Base-by-base conservation (phyloP, 2,329 filamentous ascomycete species). In the Mycogone perniciosa region DNA sequence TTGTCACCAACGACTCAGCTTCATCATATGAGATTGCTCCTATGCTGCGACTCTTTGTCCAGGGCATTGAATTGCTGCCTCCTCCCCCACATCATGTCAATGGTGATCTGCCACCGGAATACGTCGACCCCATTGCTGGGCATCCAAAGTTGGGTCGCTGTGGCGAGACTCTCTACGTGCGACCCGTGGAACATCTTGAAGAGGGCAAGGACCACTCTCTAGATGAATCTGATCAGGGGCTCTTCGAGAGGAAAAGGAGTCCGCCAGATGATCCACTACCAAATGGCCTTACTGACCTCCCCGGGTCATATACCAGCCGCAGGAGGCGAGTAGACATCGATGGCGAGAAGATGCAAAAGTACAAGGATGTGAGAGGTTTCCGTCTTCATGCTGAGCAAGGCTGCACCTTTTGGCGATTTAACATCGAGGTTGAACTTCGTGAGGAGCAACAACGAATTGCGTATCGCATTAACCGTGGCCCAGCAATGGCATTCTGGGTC, bases 341-440 rank as follows among this genome's bases (percentile, higher is more conserved):
- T 60, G 91, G 92, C 11, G 92, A 97, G 66, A 88, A 83, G 59
- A 71, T 83, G 5, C 86, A 85, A 44, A 88, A 89, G 65, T 90
- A 88, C 65, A 89, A 86, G 61, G 91, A 96, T 61, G 81, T 96
- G 5, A 78, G 83, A 53, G 93, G 88, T 1, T 83, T 88, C 60
- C 83, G 89, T 26, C 77, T 99, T 9, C 91, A 96, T 62, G 77
- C 82, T 1, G 93, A 96, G 64, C 80, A 86, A 53, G 92, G 92
- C 39, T 84, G 86, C 54, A 99, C 93, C 0, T 99, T 99, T 69
- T 99, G 93, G 93, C 82, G 90, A 39, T 99, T 97, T 76, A 96
- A 90, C 64, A 79, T 99, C 44, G 92, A 97, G 67, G 80, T 99
- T 46, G 92, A 99, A 68, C 80, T 99, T 11, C 78, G 80, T 4